Base-by-base conservation (phyloP, 2,329 filamentous ascomycete species). In the Pseudogymnoascus sp. region DNA sequence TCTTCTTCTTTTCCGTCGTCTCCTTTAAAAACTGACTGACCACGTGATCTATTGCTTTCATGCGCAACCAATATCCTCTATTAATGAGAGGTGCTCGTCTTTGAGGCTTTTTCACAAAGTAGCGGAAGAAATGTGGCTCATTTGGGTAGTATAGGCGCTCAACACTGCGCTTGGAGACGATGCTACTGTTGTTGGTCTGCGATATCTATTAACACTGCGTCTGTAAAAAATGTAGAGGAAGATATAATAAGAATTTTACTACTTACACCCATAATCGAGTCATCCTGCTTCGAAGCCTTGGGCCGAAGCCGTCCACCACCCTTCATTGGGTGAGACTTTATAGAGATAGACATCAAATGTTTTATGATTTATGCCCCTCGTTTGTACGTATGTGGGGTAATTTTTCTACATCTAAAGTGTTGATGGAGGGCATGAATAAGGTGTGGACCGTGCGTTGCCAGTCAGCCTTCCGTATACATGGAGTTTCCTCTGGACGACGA, bases 141-240 rank as follows among this genome's bases (percentile, higher is more conserved):
- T 85, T 71, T 14, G 88, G 82, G 72, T 90, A 88, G 75, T 97
- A 97, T 13, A 96, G 79, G 69, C 88, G 88, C 73, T 96, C 92
- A n/a, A 97, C 93, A 71, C 92, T 95, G 69, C 92, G 82, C 75
- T 97, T 97, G 13, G 92, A 96, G 14, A 93, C 88, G 69, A 96
- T 96, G 72, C 90, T 96, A 76, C 90, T 93, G 73, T 87, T 93
- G 74, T 96, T 96, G 65, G 92, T 97, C 85, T 90, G 70, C 61
- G 51, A 67, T 28, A 48, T 39, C 60, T 66, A 21, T 57, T 11
- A 57, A 6, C 10, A 7, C 28, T 21, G 5, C 43, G 41, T 14
- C 28, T 36, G 13, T 23, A 36, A 48, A 60, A 28, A 45, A 36
- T 61, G n/a, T 39, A 28, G 16, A 57, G 48, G 19, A 43, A 61